Evolutionary conservation across 2,329 filamentous ascomycete species (phyloP), one percentile per base, ranked within the genome.

Genomic region (Metarhizium brunneum): DNA sequence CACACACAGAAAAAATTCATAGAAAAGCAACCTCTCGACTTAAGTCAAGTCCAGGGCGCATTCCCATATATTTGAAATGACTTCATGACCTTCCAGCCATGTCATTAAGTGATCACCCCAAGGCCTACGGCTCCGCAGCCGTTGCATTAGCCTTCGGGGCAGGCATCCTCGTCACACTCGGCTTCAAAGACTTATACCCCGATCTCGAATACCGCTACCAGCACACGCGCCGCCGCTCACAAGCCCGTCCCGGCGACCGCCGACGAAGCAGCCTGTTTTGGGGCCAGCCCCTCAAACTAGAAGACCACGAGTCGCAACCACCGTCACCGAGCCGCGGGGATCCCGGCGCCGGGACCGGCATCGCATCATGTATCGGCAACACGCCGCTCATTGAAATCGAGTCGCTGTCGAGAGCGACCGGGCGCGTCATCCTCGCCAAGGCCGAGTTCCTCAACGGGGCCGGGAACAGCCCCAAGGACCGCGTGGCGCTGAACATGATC

Each of bases 361-460:
- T 99, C 58, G 91, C 95, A 70, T 89, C 86, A 49, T 90, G 88
- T 67, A 97, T 99, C 67, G 94, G 94, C 56, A 88, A 95, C 71
- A 99, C 94, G 14, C 92, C 92, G 1, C 79, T 99, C 30, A 82
- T 99, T 64, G 83, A 84, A 60, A 91, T 99, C 68, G 87, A 85
- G 62, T 92, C 88, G 42, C 80, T 99, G 29, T 95, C 89, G 3
- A 84, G 88, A 50, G 90, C 86, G 18, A 96, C 94, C 4, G 91
- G 91, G 20, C 91, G 94, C 65, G 85, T 85, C 45, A 95, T 99
- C 65, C 77, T 97, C 40, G 94, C 87, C 61, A 99, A 99, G 73
- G 91, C 91, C 51, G 94, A 99, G 80, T 95, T 95, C 67, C 81
- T 99, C 54, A 97, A 99, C 73, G 94, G 92, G 52, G 92, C 92